Conservation (phyloP, 2,329 filamentous ascomycete genomes). For the Rhynchosporium agropyri region DNA sequence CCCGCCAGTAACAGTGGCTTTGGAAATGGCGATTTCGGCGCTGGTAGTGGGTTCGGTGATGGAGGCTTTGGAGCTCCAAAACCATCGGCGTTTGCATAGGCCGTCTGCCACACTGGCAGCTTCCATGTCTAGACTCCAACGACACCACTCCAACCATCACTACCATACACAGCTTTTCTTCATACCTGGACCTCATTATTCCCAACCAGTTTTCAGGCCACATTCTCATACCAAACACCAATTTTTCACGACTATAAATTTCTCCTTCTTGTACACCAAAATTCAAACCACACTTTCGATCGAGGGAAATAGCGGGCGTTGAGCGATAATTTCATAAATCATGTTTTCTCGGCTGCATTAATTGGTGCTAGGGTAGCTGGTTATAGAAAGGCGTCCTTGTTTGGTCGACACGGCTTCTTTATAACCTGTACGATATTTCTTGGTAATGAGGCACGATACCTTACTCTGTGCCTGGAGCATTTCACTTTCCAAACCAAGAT, state of each 20-base stretch:
- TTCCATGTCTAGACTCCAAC: not conserved
- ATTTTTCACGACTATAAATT: not conserved
- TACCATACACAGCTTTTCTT: not conserved
- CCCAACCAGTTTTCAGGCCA: not conserved
- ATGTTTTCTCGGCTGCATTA: not conserved
- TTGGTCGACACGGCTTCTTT: slow-evolving; percentile 2
- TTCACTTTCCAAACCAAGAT: not conserved
- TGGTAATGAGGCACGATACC: not conserved
- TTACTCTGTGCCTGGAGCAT: not conserved
- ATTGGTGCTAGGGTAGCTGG: slow-evolving; percentile 10
- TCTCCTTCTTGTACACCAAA: slow-evolving; percentile 11
- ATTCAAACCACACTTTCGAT: slow-evolving; percentile 13
- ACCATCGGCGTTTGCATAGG: slow-evolving; percentile 18
- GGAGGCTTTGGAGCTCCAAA: slow-evolving; percentile 17
- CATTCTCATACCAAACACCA: not conserved
- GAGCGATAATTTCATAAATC: not conserved
- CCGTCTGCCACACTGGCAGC: not conserved
- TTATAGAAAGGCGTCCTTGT: not conserved
- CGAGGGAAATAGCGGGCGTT: slow-evolving; percentile 6
- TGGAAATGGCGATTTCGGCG: slow-evolving; percentile 42
- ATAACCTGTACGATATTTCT: not conserved
- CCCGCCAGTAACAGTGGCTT: slow-evolving; percentile 60
- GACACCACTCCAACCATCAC: not conserved
- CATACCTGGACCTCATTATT: not conserved
- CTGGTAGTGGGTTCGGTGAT: slow-evolving; percentile 1